These are phyloP conservation scores for Chalciporus piperatoides DNA, from an alignment of 1,284 basidiomycete species.

Conservation along the genomic window DNA sequence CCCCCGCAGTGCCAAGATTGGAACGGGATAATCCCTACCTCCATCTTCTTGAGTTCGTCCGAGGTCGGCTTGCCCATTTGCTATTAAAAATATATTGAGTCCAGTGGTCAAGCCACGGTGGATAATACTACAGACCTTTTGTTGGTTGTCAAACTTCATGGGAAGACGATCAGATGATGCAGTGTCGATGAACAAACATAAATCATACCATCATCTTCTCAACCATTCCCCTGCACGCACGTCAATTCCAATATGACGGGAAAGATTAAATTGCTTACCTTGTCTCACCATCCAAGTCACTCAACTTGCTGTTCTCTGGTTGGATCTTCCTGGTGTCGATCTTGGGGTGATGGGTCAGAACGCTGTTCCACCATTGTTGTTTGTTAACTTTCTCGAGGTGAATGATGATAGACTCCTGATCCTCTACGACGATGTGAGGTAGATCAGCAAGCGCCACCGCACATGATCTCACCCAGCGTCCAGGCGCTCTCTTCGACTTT, in stretches of 20 bases:
- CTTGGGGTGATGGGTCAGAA: slow-evolving; percentile 92
- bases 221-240: slow-evolving; percentile 81
- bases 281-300: slow-evolving; percentile 93
- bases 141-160: slow-evolving; percentile 91
- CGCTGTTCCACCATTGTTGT: slow-evolving; percentile 97
- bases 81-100: slow-evolving; percentile 38
- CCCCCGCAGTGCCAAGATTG: background rate
- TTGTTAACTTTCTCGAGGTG: slow-evolving; percentile 88
- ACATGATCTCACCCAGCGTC: slow-evolving; percentile 68
- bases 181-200: background rate
- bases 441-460: slow-evolving; percentile 3
- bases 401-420: slow-evolving; percentile 67
- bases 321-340: slow-evolving; percentile 97
- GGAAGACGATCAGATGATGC: slow-evolving; percentile 9
- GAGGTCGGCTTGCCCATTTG: slow-evolving; percentile 95
- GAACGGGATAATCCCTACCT: slow-evolving; percentile 43
- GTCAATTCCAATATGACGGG: slow-evolving; percentile 5
- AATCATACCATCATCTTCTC: slow-evolving; percentile 99
- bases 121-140: slow-evolving; percentile 60
- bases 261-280: slow-evolving; percentile 45
- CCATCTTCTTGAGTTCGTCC: slow-evolving; percentile 86
- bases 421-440: slow-evolving; percentile 52
- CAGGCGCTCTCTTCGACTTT: slow-evolving; percentile 97
- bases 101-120: background rate
- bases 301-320: slow-evolving; percentile 93